These are phyloP conservation scores for Micractinium conductrix DNA, from an alignment of 139 green algal species.

Conservation along the genomic window DNA sequence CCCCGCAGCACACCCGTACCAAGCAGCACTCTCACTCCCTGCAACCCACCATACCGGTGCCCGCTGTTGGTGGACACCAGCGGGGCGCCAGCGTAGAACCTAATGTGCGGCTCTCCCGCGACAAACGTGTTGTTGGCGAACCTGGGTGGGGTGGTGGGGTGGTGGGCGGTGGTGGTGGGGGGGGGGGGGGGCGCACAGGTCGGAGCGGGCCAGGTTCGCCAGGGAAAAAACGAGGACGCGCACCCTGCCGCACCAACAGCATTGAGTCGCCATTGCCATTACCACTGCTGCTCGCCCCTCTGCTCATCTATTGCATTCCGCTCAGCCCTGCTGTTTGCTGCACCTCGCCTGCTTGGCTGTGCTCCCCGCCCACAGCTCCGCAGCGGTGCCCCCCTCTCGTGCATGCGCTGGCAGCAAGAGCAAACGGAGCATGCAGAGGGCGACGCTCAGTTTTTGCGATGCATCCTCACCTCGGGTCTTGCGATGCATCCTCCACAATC, in stretches of 20 bases:
- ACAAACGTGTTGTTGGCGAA: constrained; percentile 68
- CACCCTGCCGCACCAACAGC: not conserved
- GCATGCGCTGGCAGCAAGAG: too few relatives aligned
- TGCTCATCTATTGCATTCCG: not conserved
- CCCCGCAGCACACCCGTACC: not conserved
- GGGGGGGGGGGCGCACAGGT: not conserved
- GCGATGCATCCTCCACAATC: constrained; percentile 74
- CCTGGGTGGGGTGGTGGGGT: not conserved
- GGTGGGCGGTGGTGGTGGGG: not conserved
- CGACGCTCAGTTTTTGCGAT: too few relatives aligned
- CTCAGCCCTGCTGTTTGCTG: not conserved
- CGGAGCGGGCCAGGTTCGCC: not conserved
- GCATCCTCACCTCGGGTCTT: constrained; percentile 51
- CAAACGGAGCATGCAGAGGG: too few relatives aligned
- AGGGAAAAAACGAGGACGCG: not conserved
- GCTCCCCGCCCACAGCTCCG: too few relatives aligned
- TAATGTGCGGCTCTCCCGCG: constrained; percentile 66
- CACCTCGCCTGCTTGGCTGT: not conserved
- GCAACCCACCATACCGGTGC: constrained; percentile 1
- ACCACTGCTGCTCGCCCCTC: not conserved
- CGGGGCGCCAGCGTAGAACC: constrained; percentile 86
- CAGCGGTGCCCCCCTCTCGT: too few relatives aligned
- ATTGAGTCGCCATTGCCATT: not conserved
- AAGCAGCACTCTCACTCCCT: not conserved
- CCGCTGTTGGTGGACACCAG: constrained; percentile 60